These are phyloP conservation scores for Ustilago lituana DNA, from an alignment of 1,284 basidiomycete species.

Conservation along the genomic window DNA sequence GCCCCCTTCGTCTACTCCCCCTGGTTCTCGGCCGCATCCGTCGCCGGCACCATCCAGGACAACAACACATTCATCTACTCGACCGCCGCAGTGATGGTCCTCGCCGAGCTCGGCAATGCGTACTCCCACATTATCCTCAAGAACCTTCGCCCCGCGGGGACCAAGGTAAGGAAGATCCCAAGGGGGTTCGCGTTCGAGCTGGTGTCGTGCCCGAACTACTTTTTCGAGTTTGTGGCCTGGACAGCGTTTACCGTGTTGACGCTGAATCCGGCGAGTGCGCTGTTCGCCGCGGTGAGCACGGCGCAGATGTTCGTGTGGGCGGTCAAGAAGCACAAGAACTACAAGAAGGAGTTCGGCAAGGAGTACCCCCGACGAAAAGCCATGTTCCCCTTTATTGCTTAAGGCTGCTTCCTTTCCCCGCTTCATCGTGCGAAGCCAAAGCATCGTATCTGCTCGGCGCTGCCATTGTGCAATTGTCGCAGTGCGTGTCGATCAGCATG, in stretches of 20 bases:
- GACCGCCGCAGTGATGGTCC: conserved; percentile 78
- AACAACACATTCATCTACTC: conserved; percentile 76
- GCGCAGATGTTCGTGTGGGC: conserved; percentile 89
- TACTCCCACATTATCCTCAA: conserved; percentile 84
- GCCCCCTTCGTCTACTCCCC: conserved; percentile 45
- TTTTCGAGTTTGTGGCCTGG: conserved; percentile 87
- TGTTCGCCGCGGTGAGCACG: conserved; percentile 78
- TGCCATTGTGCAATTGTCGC: too few species aligned
- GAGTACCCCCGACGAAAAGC: conserved; percentile 83
- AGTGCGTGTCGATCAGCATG: too few species aligned
- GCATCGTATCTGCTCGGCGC: too few species aligned
- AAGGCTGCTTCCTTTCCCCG: neutral
- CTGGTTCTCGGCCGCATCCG: conserved; percentile 77
- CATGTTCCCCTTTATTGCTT: conserved; percentile 78
- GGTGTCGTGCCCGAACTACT: conserved; percentile 92
- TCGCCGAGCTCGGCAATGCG: conserved; percentile 87
- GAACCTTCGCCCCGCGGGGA: conserved; percentile 81
- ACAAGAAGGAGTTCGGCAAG: conserved; percentile 88
- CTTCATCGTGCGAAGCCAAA: too few species aligned
- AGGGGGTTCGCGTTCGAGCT: conserved; percentile 80
- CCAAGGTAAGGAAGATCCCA: conserved; percentile 83
- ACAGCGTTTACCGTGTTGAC: conserved; percentile 80
- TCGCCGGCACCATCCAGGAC: conserved; percentile 75
- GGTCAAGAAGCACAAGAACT: conserved; percentile 85
- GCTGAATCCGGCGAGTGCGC: conserved; percentile 72